A percentile compares a stretch with the other conserved stretches of the same genome.
phyloP scores from a whole-genome alignment of 2,329 filamentous ascomycete genomes.

The Thelonectria rubi region DNA sequence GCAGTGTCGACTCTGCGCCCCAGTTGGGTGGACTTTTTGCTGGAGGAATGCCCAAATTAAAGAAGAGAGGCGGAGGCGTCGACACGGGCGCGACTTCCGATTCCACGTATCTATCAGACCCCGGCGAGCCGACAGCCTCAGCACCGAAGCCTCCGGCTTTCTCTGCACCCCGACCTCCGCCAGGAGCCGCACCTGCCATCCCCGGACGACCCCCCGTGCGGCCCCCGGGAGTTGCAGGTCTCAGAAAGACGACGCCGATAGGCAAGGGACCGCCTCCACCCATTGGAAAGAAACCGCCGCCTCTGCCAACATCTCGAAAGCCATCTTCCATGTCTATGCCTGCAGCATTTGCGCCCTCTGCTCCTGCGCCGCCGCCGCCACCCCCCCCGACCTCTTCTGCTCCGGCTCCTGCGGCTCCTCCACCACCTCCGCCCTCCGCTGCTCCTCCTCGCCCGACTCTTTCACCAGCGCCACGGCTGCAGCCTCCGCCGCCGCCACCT shows the following conservation, averaged over 20 bases:
- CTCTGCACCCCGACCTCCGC: constrained; percentile 64
- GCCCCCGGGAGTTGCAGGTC: constrained; percentile 55
- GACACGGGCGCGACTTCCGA: constrained; percentile 69
- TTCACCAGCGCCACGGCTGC: constrained; percentile 46
- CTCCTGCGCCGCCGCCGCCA: constrained; percentile 48
- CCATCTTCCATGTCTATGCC: constrained; percentile 55
- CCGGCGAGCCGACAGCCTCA: constrained; percentile 56
- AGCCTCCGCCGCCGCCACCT: constrained; percentile 45
- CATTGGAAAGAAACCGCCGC: constrained; percentile 78
- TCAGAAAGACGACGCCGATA: constrained; percentile 65
- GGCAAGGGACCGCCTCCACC: constrained; percentile 77
- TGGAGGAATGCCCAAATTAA: constrained; percentile 93
- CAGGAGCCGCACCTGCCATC: constrained; percentile 31
- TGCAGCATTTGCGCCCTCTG: constrained; percentile 49
- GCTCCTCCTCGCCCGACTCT: constrained; percentile 52
- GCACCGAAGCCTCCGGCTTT: constrained; percentile 67
- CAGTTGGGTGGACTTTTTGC: constrained; percentile 90
- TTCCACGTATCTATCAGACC: constrained; percentile 82
- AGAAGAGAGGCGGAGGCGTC: constrained; percentile 84
- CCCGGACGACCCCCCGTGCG: constrained; percentile 46
- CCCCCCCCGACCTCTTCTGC: constrained; percentile 53
- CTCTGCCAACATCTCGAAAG: constrained; percentile 68
- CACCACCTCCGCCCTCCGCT: constrained; percentile 48
- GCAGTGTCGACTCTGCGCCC: constrained; percentile 69
- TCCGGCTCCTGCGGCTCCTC: constrained; percentile 54